Percentiles rank a stretch among this genome's conserved stretches.
Evolutionary conservation across 2,329 filamentous ascomycete species (phyloP).

Genomic region (Aspergillus texensis): DNA sequence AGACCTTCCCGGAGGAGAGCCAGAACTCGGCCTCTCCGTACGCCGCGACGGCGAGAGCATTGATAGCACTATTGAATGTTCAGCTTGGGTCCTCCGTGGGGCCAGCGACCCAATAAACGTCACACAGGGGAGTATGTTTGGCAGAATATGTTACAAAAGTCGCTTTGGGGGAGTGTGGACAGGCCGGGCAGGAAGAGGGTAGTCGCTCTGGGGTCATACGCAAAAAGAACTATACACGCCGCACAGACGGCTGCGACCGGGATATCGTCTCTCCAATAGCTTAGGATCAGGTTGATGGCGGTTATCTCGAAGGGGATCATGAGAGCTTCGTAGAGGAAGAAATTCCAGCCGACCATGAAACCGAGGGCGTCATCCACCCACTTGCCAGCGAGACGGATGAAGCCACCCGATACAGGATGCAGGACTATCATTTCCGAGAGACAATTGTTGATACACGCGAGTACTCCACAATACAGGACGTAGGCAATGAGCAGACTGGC

Average conservation of each 20-base stretch:
- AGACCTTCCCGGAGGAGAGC: slow-evolving; percentile 45
- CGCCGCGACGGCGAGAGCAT: slow-evolving; percentile 44
- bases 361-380: slow-evolving; percentile 31
- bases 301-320: slow-evolving; percentile 39
- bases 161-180: not conserved
- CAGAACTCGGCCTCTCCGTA: slow-evolving; percentile 53
- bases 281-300: slow-evolving; percentile 40
- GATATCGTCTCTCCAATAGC: slow-evolving; percentile 41
- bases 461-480: slow-evolving; percentile 18
- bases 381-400: slow-evolving; percentile 21
- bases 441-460: slow-evolving; percentile 28
- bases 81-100: not conserved
- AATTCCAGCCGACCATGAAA: slow-evolving; percentile 32
- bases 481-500: slow-evolving; percentile 35
- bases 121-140: not conserved
- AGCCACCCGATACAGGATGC: slow-evolving; percentile 21
- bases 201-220: slow-evolving; percentile 16
- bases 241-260: slow-evolving; percentile 40
- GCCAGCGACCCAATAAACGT: not conserved
- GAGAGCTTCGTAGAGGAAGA: slow-evolving; percentile 18
- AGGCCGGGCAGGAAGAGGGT: too few relatives aligned
- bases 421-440: slow-evolving; percentile 28
- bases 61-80: slow-evolving; percentile 30
- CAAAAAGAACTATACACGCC: slow-evolving; percentile 42
- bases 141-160: not conserved